Evolutionary conservation across 768 basidiomycete genomes (phyloP).

Genomic region (Amyloporia xantha): DNA sequence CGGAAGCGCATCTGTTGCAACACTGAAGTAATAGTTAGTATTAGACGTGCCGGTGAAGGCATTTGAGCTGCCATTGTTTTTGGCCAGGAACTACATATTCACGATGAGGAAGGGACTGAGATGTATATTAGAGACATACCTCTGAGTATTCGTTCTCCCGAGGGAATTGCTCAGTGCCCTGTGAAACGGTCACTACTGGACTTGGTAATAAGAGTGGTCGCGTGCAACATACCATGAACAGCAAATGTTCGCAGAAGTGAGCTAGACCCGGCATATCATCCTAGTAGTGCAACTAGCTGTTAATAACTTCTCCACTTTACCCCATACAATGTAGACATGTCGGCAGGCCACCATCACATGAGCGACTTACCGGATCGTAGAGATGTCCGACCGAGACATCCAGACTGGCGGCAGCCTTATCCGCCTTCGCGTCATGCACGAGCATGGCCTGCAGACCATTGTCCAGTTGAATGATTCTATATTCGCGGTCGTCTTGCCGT

Average conservation of each 20-base stretch:
- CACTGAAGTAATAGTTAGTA: constrained; percentile 84
- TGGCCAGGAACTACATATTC: constrained; percentile 55
- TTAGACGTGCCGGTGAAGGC: constrained; percentile 90
- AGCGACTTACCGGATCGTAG: constrained; percentile 72
- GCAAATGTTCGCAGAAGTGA: constrained; percentile 92
- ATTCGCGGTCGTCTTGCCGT: constrained; percentile 71
- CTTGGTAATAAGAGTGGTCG: constrained; percentile 1
- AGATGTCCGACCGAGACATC: constrained; percentile 94
- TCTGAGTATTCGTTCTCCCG: constrained; percentile 93
- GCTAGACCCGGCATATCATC: constrained; percentile 89
- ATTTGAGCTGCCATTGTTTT: constrained; percentile 83
- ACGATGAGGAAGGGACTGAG: constrained; percentile 6
- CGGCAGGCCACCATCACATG: neutral
- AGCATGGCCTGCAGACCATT: constrained; percentile 88
- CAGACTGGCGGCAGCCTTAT: constrained; percentile 92
- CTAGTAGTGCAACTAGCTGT: too few relatives aligned
- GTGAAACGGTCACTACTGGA: neutral
- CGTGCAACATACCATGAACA: constrained; percentile 75
- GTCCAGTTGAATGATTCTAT: constrained; percentile 73
- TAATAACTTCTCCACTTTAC: too few relatives aligned
- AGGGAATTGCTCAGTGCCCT: constrained; percentile 83
- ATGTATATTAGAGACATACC: constrained; percentile 30
- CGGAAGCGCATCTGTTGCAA: constrained; percentile 53
- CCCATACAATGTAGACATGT: neutral
- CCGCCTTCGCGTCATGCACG: constrained; percentile 77